A percentile compares a stretch with the other conserved stretches of the same genome.
Evolutionary conservation across 768 basidiomycete genomes (phyloP).

Genomic region (Pholiota microspora): DNA sequence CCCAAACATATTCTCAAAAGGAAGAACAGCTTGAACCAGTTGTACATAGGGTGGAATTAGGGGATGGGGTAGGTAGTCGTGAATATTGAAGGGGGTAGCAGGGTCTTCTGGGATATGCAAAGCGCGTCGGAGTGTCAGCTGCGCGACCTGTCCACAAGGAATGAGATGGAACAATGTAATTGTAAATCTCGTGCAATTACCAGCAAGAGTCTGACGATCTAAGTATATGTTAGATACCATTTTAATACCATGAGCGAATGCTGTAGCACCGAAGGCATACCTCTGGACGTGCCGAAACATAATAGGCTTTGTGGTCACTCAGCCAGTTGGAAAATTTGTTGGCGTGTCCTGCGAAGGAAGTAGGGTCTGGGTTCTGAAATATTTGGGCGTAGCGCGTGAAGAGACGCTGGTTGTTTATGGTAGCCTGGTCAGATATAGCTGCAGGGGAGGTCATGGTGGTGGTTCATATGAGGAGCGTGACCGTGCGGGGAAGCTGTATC

Average conservation of each 20-base stretch:
- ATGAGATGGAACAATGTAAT: background rate
- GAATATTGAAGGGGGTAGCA: slow-evolving; percentile 27
- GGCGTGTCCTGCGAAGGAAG: slow-evolving; percentile 23
- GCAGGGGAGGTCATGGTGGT: background rate
- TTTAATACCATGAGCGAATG: background rate
- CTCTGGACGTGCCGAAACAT: slow-evolving; percentile 44
- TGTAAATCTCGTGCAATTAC: slow-evolving; percentile 23
- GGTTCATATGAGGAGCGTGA: slow-evolving; percentile 10
- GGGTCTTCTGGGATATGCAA: slow-evolving; percentile 21
- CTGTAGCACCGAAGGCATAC: slow-evolving; percentile 26
- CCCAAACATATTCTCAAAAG: slow-evolving; percentile 28
- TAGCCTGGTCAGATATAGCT: slow-evolving; percentile 13
- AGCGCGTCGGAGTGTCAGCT: slow-evolving; percentile 30
- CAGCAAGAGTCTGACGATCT: slow-evolving; percentile 52
- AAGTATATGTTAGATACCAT: slow-evolving; percentile 8
- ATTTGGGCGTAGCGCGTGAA: slow-evolving; percentile 33
- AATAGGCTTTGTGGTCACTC: slow-evolving; percentile 49
- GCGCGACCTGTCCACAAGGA: slow-evolving; percentile 33
- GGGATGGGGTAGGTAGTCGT: slow-evolving; percentile 26
- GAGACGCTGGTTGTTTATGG: slow-evolving; percentile 35
- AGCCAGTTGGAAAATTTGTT: slow-evolving; percentile 46
- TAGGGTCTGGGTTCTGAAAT: slow-evolving; percentile 29
- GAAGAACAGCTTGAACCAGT: slow-evolving; percentile 31
- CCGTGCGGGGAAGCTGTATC: slow-evolving; percentile 4
- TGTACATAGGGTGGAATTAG: slow-evolving; percentile 33